Conservation (phyloP, 2,329 filamentous ascomycete species). For the Coleophoma cylindrospora region DNA sequence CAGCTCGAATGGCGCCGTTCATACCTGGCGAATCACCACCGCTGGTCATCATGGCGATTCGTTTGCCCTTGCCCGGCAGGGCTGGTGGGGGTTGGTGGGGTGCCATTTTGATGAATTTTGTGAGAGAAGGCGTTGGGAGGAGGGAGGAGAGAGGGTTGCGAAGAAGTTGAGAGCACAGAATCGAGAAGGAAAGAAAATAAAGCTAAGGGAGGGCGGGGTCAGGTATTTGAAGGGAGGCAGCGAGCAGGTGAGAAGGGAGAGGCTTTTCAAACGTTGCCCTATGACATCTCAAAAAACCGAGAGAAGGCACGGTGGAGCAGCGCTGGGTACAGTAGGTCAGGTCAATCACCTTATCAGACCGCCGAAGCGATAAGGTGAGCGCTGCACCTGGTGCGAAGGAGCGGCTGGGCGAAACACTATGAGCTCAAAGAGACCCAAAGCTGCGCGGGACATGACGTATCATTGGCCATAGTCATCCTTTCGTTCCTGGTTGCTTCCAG, state of each 20-base stretch:
- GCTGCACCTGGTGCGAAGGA: too few relatives aligned
- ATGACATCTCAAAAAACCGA: neutral
- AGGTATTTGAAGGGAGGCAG: neutral
- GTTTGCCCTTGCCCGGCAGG: constrained; percentile 22
- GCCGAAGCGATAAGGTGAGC: too few relatives aligned
- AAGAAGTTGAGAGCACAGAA: neutral
- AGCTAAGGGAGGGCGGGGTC: neutral
- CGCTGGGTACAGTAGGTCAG: too few relatives aligned
- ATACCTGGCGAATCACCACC: constrained; percentile 73
- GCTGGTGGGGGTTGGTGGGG: constrained; percentile 16
- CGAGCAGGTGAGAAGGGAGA: neutral
- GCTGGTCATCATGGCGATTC: constrained; percentile 67
- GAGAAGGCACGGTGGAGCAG: neutral
- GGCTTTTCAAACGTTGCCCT: neutral
- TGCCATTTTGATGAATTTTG: constrained; percentile 14
- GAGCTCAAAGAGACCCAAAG: too few relatives aligned
- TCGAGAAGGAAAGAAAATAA: neutral
- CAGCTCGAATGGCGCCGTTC: constrained; percentile 67
- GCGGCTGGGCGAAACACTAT: too few relatives aligned
- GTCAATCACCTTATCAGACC: too few relatives aligned
- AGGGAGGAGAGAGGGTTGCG: neutral
- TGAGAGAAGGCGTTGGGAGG: neutral
- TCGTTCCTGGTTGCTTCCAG: too few relatives aligned
- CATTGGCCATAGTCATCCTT: too few relatives aligned
- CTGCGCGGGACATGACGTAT: too few relatives aligned